Percentiles rank a stretch among this genome's conserved stretches.
phyloP scores from a whole-genome alignment of 2,329 filamentous ascomycete species.

The Trematosphaeria pertusa region DNA sequence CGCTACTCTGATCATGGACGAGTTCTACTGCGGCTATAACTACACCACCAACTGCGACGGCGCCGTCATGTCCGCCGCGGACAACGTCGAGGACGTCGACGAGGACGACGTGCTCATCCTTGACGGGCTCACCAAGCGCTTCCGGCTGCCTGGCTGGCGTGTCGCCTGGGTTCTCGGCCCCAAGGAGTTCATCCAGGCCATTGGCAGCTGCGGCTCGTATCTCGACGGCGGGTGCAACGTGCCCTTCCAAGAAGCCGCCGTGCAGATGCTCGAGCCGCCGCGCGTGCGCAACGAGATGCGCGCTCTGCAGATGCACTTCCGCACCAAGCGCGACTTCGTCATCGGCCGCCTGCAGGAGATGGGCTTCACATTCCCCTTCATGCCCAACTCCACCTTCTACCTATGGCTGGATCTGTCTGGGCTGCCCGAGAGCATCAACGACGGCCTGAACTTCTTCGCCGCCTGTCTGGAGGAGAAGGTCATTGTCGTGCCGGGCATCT shows the following conservation, averaged over 20 bases:
- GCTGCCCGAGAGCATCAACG: slow-evolving; percentile 81
- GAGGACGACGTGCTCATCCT: slow-evolving; percentile 84
- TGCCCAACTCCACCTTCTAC: slow-evolving; percentile 94
- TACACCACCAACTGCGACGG: slow-evolving; percentile 94
- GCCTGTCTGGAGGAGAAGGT: slow-evolving; percentile 92
- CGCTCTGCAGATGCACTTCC: slow-evolving; percentile 88
- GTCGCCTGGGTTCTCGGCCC: slow-evolving; percentile 96
- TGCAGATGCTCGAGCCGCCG: slow-evolving; percentile 88
- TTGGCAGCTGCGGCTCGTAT: slow-evolving; percentile 91
- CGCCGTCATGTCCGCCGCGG: slow-evolving; percentile 83
- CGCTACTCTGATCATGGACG: slow-evolving; percentile 91
- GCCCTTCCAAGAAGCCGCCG: slow-evolving; percentile 92
- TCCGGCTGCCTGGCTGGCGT: slow-evolving; percentile 94
- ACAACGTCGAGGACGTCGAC: slow-evolving; percentile 89
- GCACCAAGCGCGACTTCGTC: slow-evolving; percentile 91
- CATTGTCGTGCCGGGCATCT: slow-evolving; percentile 96
- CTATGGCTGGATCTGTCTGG: slow-evolving; percentile 74
- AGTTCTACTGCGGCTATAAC: slow-evolving; percentile 93
- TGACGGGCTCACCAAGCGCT: slow-evolving; percentile 94
- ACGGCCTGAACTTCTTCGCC: slow-evolving; percentile 96
- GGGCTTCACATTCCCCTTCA: slow-evolving; percentile 80
- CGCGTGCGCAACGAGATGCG: slow-evolving; percentile 86
- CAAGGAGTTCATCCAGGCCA: slow-evolving; percentile 94
- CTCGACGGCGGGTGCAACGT: slow-evolving; percentile 94
- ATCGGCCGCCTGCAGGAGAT: slow-evolving; percentile 80